These are phyloP conservation scores for Calycina herbarum DNA, from an alignment of 2,329 filamentous ascomycete genomes.

Conservation along the genomic window DNA sequence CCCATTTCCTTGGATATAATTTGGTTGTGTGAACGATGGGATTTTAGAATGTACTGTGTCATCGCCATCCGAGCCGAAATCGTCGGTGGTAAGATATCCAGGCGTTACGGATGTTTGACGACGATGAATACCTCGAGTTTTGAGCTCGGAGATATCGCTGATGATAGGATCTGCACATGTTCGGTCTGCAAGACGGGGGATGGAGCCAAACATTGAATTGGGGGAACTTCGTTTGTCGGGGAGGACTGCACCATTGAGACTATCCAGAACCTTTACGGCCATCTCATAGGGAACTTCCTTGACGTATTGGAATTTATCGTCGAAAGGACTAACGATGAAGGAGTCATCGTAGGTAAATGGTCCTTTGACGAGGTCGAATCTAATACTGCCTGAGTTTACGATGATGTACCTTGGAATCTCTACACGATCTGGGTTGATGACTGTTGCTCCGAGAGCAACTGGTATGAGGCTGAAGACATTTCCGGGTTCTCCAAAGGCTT, in stretches of 20 bases:
- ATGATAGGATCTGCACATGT: conserved; percentile 32
- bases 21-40: conserved; percentile 73
- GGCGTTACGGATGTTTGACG: conserved; percentile 44
- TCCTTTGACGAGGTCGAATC: conserved; percentile 92
- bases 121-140: conserved; percentile 29
- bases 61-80: conserved; percentile 79
- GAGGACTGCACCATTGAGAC: conserved; percentile 53
- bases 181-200: conserved; percentile 34
- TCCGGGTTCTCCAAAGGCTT: conserved; percentile 66
- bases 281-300: conserved; percentile 75
- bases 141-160: conserved; percentile 20
- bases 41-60: conserved; percentile 80
- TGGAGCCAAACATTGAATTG: conserved; percentile 20
- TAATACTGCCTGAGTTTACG: conserved; percentile 84
- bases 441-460: conserved; percentile 68
- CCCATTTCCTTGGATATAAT: conserved; percentile 72
- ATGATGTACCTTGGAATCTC: conserved; percentile 69
- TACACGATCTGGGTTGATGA: conserved; percentile 56
- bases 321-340: conserved; percentile 84
- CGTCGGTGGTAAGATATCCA: conserved; percentile 87
- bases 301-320: conserved; percentile 72
- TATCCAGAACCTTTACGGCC: conserved; percentile 64
- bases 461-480: conserved; percentile 69
- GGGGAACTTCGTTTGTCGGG: conserved; percentile 23
- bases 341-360: conserved; percentile 83